Conservation (phyloP, 768 basidiomycete species). For the Ramaria rubella region DNA sequence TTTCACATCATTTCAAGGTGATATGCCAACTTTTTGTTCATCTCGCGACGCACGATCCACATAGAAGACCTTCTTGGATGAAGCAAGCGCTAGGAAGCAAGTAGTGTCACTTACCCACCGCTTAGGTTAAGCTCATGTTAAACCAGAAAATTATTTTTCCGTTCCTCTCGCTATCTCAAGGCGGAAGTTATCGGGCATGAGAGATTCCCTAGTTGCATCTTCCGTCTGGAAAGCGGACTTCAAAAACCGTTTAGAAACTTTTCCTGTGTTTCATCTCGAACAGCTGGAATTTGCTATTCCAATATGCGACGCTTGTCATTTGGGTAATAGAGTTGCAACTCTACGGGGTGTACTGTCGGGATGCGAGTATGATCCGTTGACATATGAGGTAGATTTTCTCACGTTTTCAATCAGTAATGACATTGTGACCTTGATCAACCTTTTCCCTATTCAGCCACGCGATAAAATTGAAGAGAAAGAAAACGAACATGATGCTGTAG, state of each 20-base stretch:
- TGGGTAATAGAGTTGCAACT: slow-evolving; percentile 64
- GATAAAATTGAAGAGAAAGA: slow-evolving; percentile 1
- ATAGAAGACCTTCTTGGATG: slow-evolving; percentile 51
- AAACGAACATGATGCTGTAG: slow-evolving; percentile 15
- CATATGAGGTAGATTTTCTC: slow-evolving; percentile 48
- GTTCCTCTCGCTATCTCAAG: slow-evolving; percentile 61
- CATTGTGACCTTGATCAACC: background rate
- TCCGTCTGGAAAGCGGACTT: slow-evolving; percentile 75
- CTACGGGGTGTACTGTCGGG: slow-evolving; percentile 58
- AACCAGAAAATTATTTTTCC: slow-evolving; percentile 60
- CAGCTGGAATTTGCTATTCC: slow-evolving; percentile 50
- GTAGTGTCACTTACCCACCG: slow-evolving; percentile 9
- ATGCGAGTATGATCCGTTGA: slow-evolving; percentile 58
- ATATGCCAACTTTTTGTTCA: slow-evolving; percentile 85
- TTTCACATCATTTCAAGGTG: slow-evolving; percentile 77
- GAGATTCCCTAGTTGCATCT: slow-evolving; percentile 75
- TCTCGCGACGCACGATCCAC: slow-evolving; percentile 54
- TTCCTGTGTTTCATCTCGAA: slow-evolving; percentile 55
- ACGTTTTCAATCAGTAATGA: too few relatives aligned
- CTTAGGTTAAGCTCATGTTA: background rate
- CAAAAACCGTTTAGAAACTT: slow-evolving; percentile 55
- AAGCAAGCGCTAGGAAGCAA: slow-evolving; percentile 44
- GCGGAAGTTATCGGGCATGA: slow-evolving; percentile 61
- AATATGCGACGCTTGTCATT: slow-evolving; percentile 77
- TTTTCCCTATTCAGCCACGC: background rate